Conservation (phyloP, 129 eudicot species). For the Silybum marianum region DNA sequence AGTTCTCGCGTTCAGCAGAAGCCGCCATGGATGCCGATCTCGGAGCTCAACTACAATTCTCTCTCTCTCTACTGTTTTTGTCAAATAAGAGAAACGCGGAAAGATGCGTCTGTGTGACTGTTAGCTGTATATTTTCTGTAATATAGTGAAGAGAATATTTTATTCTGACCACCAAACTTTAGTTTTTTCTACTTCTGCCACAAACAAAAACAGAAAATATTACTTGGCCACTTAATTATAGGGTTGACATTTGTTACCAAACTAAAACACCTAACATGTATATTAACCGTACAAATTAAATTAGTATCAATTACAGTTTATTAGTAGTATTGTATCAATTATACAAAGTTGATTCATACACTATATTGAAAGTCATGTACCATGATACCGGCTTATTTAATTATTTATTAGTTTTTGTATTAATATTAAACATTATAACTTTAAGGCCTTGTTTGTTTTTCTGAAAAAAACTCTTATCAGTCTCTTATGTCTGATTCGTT, state of each 20-base stretch:
- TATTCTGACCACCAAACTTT: slow-evolving; percentile 3
- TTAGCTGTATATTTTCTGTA: slow-evolving; percentile 10
- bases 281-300: too few species aligned
- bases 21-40: slow-evolving; percentile 49
- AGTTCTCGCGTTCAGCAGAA: slow-evolving; percentile 43
- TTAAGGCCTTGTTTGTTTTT: too few species aligned
- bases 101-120: slow-evolving; percentile 29
- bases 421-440: neutral
- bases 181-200: slow-evolving; percentile 1
- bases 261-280: neutral
- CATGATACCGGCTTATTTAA: neutral
- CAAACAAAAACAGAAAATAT: neutral
- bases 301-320: neutral
- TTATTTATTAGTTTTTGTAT: neutral
- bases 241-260: neutral
- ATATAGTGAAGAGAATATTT: slow-evolving; percentile 4
- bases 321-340: neutral
- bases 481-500: too few species aligned
- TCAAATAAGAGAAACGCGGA: slow-evolving; percentile 31
- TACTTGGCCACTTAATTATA: neutral
- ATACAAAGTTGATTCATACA: neutral
- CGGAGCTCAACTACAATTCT: slow-evolving; percentile 24
- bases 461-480: too few species aligned
- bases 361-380: neutral
- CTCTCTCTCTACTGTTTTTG: slow-evolving; percentile 18